Conservation (phyloP, 257 asterid genomes). For the Haberlea rhodopensis region DNA sequence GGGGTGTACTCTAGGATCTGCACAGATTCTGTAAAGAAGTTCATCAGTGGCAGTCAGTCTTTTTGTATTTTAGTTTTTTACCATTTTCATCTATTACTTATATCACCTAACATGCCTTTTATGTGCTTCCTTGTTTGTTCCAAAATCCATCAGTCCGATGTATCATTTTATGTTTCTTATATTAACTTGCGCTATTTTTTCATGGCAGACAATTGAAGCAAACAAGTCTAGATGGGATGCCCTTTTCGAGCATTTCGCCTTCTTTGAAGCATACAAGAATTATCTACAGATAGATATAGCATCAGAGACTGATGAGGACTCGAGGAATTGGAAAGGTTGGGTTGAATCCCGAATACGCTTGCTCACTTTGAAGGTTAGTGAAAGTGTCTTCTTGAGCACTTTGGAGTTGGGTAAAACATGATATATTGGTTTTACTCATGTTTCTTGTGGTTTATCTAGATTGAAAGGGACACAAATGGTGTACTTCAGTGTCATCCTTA, state of each 20-base stretch:
- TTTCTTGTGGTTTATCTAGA: slow-evolving; percentile 38
- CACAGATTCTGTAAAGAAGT: slow-evolving; percentile 3
- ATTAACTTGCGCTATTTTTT: slow-evolving; percentile 12
- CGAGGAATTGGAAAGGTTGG: slow-evolving; percentile 93
- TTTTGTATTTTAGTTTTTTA: not conserved
- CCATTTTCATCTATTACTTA: not conserved
- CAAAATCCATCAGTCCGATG: slow-evolving; percentile 1
- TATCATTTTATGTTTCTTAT: not conserved
- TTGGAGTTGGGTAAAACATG: not conserved
- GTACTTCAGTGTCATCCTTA: slow-evolving; percentile 81
- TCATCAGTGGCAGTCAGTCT: not conserved
- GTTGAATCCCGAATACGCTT: slow-evolving; percentile 78
- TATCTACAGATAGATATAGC: slow-evolving; percentile 85
- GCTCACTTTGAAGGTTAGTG: slow-evolving; percentile 68
- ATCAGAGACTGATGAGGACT: slow-evolving; percentile 62
- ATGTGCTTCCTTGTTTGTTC: slow-evolving; percentile 10
- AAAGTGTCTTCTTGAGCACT: slow-evolving; percentile 3
- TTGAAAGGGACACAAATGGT: slow-evolving; percentile 77
- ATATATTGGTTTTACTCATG: slow-evolving; percentile 1
- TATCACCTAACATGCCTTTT: not conserved
- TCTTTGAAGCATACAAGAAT: slow-evolving; percentile 76
- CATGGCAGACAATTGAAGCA: slow-evolving; percentile 63
- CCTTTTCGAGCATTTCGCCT: slow-evolving; percentile 71
- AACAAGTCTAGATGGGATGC: slow-evolving; percentile 54
- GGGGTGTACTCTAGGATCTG: not conserved